A percentile compares a stretch with the other conserved stretches of the same genome.
Conservation (phyloP, 1,284 basidiomycete genomes). For the Heterobasidion annosum region DNA sequence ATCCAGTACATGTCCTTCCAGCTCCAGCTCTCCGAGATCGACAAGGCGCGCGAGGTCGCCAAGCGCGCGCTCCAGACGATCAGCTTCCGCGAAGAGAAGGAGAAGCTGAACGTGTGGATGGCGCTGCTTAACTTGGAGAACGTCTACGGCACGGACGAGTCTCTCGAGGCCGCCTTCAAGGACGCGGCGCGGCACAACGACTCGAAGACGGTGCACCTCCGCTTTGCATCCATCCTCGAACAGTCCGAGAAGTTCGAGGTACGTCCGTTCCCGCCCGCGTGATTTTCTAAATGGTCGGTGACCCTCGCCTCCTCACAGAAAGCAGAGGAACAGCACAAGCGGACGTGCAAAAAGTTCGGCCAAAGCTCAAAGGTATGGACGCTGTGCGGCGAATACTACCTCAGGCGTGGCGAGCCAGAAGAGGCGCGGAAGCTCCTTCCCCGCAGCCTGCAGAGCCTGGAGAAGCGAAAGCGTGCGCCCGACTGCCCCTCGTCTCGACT, state of each 20-base stretch:
- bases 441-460: slow-evolving; percentile 85
- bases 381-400: slow-evolving; percentile 73
- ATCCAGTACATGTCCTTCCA: slow-evolving; percentile 99
- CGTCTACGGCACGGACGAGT: slow-evolving; percentile 82
- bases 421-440: slow-evolving; percentile 84
- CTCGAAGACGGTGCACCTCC: slow-evolving; percentile 82
- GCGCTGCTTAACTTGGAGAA: slow-evolving; percentile 95
- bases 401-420: slow-evolving; percentile 67
- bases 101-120: slow-evolving; percentile 97
- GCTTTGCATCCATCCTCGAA: slow-evolving; percentile 80
- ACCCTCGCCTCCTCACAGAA: slow-evolving; percentile 34
- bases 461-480: slow-evolving; percentile 85
- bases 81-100: slow-evolving; percentile 92
- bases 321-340: slow-evolving; percentile 81
- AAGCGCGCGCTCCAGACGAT: slow-evolving; percentile 83
- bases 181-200: slow-evolving; percentile 91
- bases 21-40: slow-evolving; percentile 89
- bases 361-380: slow-evolving; percentile 91
- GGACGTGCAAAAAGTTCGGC: slow-evolving; percentile 89
- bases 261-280: slow-evolving; percentile 14
- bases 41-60: slow-evolving; percentile 87
- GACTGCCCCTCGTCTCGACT: neutral
- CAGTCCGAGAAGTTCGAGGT: slow-evolving; percentile 79
- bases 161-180: slow-evolving; percentile 74
- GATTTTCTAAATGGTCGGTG: neutral